These are phyloP conservation scores for Mollisiaceae sp. DNA, from an alignment of 2,329 filamentous ascomycete species.

Conservation along the genomic window DNA sequence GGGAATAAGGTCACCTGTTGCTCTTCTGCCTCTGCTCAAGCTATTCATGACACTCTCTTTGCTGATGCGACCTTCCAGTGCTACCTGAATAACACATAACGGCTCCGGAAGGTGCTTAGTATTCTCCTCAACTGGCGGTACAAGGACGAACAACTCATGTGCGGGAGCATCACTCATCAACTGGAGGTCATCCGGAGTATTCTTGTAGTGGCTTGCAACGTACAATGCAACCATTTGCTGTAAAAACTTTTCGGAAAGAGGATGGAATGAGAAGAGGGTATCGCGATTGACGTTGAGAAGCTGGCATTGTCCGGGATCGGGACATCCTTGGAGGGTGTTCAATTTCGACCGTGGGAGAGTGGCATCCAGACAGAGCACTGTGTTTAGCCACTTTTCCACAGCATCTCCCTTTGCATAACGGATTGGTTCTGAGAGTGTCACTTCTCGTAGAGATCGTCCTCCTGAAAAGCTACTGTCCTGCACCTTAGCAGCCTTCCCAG, in stretches of 20 bases:
- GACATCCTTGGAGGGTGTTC: conserved; percentile 63
- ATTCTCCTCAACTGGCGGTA: conserved; percentile 80
- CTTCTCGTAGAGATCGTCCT: conserved; percentile 85
- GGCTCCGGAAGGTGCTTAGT: conserved; percentile 86
- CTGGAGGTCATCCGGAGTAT: conserved; percentile 96
- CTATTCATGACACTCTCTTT: conserved; percentile 89
- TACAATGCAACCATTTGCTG: conserved; percentile 99
- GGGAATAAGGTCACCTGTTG: conserved; percentile 91
- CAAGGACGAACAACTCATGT: conserved; percentile 93
- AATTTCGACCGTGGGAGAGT: conserved; percentile 68
- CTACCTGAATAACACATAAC: conserved; percentile 91
- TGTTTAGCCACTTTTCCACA: conserved; percentile 97
- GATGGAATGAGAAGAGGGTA: conserved; percentile 97
- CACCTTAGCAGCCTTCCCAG: conserved; percentile 73
- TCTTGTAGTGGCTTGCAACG: conserved; percentile 97
- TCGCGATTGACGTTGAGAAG: conserved; percentile 94
- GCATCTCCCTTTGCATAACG: conserved; percentile 88
- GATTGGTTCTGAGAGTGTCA: conserved; percentile 92
- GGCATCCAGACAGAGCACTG: conserved; percentile 89
- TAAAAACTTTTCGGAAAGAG: conserved; percentile 93
- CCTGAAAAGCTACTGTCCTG: conserved; percentile 62
- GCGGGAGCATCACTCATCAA: conserved; percentile 97
- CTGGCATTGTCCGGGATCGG: conserved; percentile 89
- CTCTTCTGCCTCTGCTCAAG: conserved; percentile 85
- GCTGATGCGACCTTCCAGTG: conserved; percentile 94